A percentile compares a stretch with the other conserved stretches of the same genome.
Conservation (phyloP, 495 filamentous ascomycete genomes). For the Amphirosellinia nigrospora region DNA sequence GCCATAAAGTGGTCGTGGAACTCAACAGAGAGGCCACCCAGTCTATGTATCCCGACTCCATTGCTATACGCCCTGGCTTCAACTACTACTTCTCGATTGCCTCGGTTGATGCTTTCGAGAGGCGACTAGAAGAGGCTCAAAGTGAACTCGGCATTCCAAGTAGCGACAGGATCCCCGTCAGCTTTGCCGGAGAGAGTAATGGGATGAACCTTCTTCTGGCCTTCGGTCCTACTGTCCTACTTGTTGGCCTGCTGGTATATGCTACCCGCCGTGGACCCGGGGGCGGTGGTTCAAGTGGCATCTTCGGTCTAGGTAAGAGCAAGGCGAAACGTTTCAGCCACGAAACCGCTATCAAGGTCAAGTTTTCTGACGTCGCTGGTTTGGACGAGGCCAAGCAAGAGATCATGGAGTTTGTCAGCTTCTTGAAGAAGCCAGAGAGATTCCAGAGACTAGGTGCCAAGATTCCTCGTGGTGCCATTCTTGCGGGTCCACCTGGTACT, state of each 20-base stretch:
- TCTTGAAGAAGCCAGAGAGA: constrained; percentile 85
- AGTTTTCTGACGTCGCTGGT: constrained; percentile 95
- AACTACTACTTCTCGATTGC: constrained; percentile 95
- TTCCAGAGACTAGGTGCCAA: constrained; percentile 96
- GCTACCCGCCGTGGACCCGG: constrained; percentile 65
- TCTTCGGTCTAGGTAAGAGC: constrained; percentile 95
- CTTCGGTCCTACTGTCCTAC: constrained; percentile 85
- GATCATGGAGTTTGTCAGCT: constrained; percentile 99
- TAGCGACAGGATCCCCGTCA: constrained; percentile 86
- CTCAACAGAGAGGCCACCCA: constrained; percentile 81
- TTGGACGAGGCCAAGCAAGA: constrained; percentile 98
- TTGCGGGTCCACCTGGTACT: constrained; percentile 94
- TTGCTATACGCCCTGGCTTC: constrained; percentile 70
- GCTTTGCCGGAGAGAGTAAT: constrained; percentile 78
- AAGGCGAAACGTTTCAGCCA: constrained; percentile 97
- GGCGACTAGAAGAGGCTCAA: constrained; percentile 84
- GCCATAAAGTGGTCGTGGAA: constrained; percentile 77
- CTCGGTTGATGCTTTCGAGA: constrained; percentile 91
- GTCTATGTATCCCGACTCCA: constrained; percentile 81
- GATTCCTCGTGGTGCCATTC: constrained; percentile 94
- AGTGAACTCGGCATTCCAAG: constrained; percentile 82
- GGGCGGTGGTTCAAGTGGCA: constrained; percentile 73
- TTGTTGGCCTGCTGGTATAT: constrained; percentile 80
- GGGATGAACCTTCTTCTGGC: constrained; percentile 68
- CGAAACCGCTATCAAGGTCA: constrained; percentile 92